Evolutionary conservation across 768 basidiomycete genomes (phyloP).

Genomic region (Leccinum barrowsii): DNA sequence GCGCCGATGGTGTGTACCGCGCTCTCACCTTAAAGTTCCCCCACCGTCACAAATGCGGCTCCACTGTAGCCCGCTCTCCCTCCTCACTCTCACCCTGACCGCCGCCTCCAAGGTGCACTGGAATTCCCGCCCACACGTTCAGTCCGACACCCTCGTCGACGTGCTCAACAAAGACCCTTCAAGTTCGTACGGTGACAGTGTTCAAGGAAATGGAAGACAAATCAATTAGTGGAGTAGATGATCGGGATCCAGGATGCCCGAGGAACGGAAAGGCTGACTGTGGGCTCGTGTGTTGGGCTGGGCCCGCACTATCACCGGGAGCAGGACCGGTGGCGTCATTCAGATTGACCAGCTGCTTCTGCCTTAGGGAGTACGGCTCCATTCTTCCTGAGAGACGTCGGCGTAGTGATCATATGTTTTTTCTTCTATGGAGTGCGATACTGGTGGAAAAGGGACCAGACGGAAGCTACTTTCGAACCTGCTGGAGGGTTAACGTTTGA

Average conservation of each 20-base stretch:
- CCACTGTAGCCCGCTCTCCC: too few relatives aligned
- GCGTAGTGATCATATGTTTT: slow-evolving; percentile 54
- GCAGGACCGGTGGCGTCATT: slow-evolving; percentile 82
- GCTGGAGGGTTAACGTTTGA: slow-evolving; percentile 64
- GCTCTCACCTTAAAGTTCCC: too few relatives aligned
- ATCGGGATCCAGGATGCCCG: slow-evolving; percentile 72
- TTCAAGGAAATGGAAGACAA: slow-evolving; percentile 56
- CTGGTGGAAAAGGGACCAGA: slow-evolving; percentile 71
- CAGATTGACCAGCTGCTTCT: slow-evolving; percentile 79
- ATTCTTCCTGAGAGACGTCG: slow-evolving; percentile 54
- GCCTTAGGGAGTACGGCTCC: slow-evolving; percentile 84
- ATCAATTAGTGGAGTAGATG: slow-evolving; percentile 43
- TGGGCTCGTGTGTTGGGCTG: slow-evolving; percentile 65
- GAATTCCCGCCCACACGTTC: too few relatives aligned
- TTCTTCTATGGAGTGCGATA: slow-evolving; percentile 73
- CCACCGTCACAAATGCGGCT: too few relatives aligned
- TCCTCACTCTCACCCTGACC: too few relatives aligned
- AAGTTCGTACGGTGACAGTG: slow-evolving; percentile 68
- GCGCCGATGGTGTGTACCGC: too few relatives aligned
- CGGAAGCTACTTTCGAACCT: slow-evolving; percentile 88
- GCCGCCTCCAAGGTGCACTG: too few relatives aligned
- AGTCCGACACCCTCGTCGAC: too few relatives aligned
- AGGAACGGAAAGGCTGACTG: slow-evolving; percentile 62
- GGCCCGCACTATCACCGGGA: slow-evolving; percentile 72
- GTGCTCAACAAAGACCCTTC: too few relatives aligned